A percentile compares a stretch with the other conserved stretches of the same genome.
phyloP scores from a whole-genome alignment of 2,329 filamentous ascomycete species.

The Ceratocystis huliohia region DNA sequence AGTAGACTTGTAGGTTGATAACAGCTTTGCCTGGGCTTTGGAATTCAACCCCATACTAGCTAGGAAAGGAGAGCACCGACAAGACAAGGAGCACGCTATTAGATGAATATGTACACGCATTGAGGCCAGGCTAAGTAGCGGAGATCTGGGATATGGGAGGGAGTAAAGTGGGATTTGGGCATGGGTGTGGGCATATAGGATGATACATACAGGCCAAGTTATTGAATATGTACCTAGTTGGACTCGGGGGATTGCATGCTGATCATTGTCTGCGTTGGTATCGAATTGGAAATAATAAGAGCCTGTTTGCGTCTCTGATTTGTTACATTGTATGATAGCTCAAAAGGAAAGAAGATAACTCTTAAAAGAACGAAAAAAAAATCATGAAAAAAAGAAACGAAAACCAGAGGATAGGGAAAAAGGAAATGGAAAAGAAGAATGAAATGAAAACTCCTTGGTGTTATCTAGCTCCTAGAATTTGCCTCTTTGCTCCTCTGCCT shows the following conservation, averaged over 20 bases:
- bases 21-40: neutral
- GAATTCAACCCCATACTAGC: neutral
- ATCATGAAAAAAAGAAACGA: neutral
- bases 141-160: neutral
- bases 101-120: neutral
- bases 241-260: slow-evolving; percentile 1
- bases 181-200: neutral
- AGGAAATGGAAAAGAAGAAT: neutral
- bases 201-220: neutral
- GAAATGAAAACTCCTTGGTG: neutral
- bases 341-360: no score
- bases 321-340: neutral
- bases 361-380: neutral
- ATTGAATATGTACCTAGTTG: neutral
- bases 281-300: neutral
- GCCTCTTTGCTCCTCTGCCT: neutral
- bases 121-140: neutral
- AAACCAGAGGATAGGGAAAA: neutral
- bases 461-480: neutral
- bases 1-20: neutral
- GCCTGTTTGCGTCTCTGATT: slow-evolving; percentile 7
- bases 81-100: neutral
- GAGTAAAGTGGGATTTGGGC: neutral
- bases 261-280: neutral
- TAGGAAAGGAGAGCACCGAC: neutral